These are phyloP conservation scores for Epichloe gansuensis DNA, from an alignment of 2,329 filamentous ascomycete species.

Conservation along the genomic window DNA sequence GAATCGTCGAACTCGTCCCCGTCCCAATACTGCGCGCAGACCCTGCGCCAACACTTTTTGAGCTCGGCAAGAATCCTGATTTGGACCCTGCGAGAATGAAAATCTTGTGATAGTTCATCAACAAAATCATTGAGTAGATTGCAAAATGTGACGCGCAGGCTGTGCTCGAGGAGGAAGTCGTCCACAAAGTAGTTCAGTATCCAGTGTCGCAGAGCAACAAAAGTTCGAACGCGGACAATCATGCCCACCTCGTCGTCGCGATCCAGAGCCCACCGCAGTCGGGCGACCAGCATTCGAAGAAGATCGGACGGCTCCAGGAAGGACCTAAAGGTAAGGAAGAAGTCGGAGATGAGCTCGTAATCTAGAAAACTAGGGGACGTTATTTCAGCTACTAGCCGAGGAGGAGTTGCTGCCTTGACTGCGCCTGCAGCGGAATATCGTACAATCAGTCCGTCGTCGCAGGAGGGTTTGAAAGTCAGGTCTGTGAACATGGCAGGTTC, in stretches of 20 bases:
- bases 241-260: constrained; percentile 73
- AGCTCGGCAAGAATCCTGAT: constrained; percentile 85
- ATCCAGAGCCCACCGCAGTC: constrained; percentile 75
- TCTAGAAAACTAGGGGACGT: constrained; percentile 92
- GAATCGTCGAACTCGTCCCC: constrained; percentile 51
- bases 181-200: constrained; percentile 96
- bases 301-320: constrained; percentile 71
- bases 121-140: constrained; percentile 60
- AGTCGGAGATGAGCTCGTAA: constrained; percentile 93
- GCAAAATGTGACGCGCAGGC: constrained; percentile 67
- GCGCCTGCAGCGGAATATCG: constrained; percentile 63
- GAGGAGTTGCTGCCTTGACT: constrained; percentile 80
- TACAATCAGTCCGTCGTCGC: constrained; percentile 69
- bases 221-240: constrained; percentile 89
- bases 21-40: constrained; percentile 85
- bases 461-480: constrained; percentile 64
- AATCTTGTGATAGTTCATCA: constrained; percentile 37
- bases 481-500: constrained; percentile 71
- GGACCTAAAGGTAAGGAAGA: constrained; percentile 87
- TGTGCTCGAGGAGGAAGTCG: constrained; percentile 71
- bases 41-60: constrained; percentile 93
- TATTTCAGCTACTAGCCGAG: constrained; percentile 87
- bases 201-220: constrained; percentile 93
- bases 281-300: constrained; percentile 69
- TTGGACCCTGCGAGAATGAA: constrained; percentile 36